A percentile compares a stretch with the other conserved stretches of the same genome.
These are phyloP conservation scores for Nakazawaea ambrosiae DNA, from an alignment of 805 yeast genomes.

Conservation along the genomic window DNA sequence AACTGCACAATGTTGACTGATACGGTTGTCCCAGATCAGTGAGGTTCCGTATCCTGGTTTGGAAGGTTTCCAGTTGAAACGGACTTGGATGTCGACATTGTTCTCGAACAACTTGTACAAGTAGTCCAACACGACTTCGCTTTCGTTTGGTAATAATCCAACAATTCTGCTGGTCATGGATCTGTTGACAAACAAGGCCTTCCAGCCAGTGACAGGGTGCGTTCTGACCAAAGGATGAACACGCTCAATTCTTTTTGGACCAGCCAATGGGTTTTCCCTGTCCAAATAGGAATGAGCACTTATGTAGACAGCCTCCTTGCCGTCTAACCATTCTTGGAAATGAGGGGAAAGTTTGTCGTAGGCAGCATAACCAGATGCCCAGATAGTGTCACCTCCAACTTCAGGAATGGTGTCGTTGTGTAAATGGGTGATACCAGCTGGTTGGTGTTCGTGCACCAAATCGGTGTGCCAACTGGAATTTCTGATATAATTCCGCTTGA, in stretches of 20 bases:
- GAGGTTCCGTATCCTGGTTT: slow-evolving; percentile 33
- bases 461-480: slow-evolving; percentile 47
- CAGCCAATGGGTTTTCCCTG: slow-evolving; percentile 36
- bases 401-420: slow-evolving; percentile 43
- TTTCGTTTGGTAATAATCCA: slow-evolving; percentile 46
- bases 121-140: slow-evolving; percentile 38
- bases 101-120: slow-evolving; percentile 39
- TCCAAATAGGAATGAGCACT: slow-evolving; percentile 33
- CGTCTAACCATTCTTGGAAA: slow-evolving; percentile 43
- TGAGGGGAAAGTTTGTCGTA: slow-evolving; percentile 49
- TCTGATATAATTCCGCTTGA: slow-evolving; percentile 16
- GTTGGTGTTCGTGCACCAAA: slow-evolving; percentile 47
- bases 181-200: slow-evolving; percentile 47
- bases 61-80: slow-evolving; percentile 44
- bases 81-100: slow-evolving; percentile 48
- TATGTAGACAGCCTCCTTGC: slow-evolving; percentile 38
- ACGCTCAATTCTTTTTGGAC: slow-evolving; percentile 43
- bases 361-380: slow-evolving; percentile 53
- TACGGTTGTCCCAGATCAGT: slow-evolving; percentile 45
- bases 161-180: slow-evolving; percentile 43
- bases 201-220: slow-evolving; percentile 62
- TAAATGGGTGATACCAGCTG: slow-evolving; percentile 49
- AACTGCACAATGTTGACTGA: slow-evolving; percentile 35
- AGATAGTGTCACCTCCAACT: slow-evolving; percentile 51
- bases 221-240: slow-evolving; percentile 58